Evolutionary conservation across 805 yeast species (phyloP).

Genomic region (Hanseniaspora guilliermondii): DNA sequence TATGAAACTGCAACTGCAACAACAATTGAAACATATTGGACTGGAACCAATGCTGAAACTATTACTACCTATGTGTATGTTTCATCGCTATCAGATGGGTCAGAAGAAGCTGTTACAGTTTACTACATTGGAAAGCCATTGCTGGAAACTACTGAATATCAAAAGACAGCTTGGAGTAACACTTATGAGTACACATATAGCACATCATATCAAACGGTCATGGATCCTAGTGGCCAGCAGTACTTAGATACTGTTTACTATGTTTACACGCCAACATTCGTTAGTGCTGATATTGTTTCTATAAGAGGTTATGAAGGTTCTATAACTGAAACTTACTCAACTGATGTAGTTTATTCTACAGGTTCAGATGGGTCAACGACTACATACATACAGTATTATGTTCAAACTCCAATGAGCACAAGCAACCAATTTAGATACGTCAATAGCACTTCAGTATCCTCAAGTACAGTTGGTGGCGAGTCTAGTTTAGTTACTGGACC

Average conservation of each 20-base stretch:
- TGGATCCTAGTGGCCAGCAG: slow-evolving; percentile 15
- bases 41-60: neutral
- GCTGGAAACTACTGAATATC: neutral
- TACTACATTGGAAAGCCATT: slow-evolving; percentile 9
- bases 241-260: slow-evolving; percentile 14
- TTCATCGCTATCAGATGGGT: slow-evolving; percentile 2
- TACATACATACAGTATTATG: slow-evolving; percentile 13
- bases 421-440: neutral
- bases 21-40: neutral
- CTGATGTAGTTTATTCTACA: slow-evolving; percentile 9
- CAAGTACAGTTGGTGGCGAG: neutral
- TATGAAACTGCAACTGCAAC: slow-evolving; percentile 2
- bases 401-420: slow-evolving; percentile 15
- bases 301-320: slow-evolving; percentile 13
- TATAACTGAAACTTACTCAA: slow-evolving; percentile 14
- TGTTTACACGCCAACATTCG: slow-evolving; percentile 14
- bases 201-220: slow-evolving; percentile 11
- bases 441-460: neutral
- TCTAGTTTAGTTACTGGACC: neutral
- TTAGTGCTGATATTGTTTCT: slow-evolving; percentile 8
- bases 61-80: slow-evolving; percentile 8
- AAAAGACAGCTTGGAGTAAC: slow-evolving; percentile 1
- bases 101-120: slow-evolving; percentile 5
- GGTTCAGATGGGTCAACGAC: slow-evolving; percentile 17
- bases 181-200: slow-evolving; percentile 13